These are phyloP conservation scores for Delphinella strobiligena DNA, from an alignment of 2,329 filamentous ascomycete species.

Conservation along the genomic window DNA sequence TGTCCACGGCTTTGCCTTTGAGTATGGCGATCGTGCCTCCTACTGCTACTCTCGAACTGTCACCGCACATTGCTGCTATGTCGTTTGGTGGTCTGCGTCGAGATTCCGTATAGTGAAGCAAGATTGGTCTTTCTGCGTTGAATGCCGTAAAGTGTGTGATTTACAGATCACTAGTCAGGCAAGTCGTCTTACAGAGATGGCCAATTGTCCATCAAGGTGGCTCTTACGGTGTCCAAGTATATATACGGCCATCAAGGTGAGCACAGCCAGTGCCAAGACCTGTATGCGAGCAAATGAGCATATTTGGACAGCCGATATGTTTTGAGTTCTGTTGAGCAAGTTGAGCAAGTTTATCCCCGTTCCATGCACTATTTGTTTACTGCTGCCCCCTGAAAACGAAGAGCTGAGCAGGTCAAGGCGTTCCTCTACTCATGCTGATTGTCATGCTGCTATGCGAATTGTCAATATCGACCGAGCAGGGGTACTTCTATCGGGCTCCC, in stretches of 20 bases:
- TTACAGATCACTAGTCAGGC: not conserved
- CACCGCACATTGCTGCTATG: conserved; percentile 14
- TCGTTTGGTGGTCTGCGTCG: not conserved
- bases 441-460: too few relatives aligned
- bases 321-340: not conserved
- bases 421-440: too few relatives aligned
- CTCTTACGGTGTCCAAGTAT: not conserved
- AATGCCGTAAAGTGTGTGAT: too few relatives aligned
- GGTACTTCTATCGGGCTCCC: too few relatives aligned
- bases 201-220: not conserved
- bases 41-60: conserved; percentile 10
- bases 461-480: too few relatives aligned
- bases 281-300: not conserved
- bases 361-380: too few relatives aligned
- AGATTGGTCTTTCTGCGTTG: too few relatives aligned
- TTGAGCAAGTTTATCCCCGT: too few relatives aligned
- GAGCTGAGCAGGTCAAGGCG: too few relatives aligned
- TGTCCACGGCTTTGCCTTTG: conserved; percentile 6
- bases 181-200: not conserved
- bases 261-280: too few relatives aligned
- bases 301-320: not conserved
- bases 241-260: not conserved
- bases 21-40: conserved; percentile 18
- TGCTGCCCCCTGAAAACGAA: too few relatives aligned
- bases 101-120: too few relatives aligned